Evolutionary conservation across 1,284 basidiomycete genomes (phyloP).

Genomic region (Golubevia pallescens): DNA sequence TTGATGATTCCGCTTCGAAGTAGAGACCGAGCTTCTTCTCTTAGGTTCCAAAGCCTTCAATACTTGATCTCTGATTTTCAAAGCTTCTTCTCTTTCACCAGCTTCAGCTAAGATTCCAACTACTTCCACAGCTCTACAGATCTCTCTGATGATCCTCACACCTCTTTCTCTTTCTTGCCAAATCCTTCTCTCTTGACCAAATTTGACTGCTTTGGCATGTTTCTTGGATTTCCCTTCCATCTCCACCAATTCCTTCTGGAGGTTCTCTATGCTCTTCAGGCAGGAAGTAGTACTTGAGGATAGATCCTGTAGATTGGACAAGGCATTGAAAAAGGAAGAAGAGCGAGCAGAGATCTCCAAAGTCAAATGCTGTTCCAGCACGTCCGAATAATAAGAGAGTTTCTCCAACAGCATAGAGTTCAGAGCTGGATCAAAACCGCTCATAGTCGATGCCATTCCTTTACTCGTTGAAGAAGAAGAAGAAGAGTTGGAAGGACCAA

Average conservation of each 20-base stretch:
- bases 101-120: conserved; percentile 76
- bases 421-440: conserved; percentile 53
- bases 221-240: conserved; percentile 80
- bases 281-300: conserved; percentile 86
- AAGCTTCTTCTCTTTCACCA: conserved; percentile 83
- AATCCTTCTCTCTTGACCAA: conserved; percentile 73
- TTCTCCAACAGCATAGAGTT: conserved; percentile 80
- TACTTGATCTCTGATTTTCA: conserved; percentile 80
- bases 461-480: conserved; percentile 17
- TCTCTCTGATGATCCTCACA: conserved; percentile 68
- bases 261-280: conserved; percentile 75
- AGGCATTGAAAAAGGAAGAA: conserved; percentile 92
- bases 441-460: conserved; percentile 10
- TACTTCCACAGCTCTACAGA: conserved; percentile 75
- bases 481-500: conserved; percentile 13
- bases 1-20: no score
- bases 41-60: conserved; percentile 65
- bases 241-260: conserved; percentile 76
- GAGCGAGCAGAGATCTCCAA: conserved; percentile 89
- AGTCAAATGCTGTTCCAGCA: conserved; percentile 91
- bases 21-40: conserved; percentile 13
- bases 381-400: conserved; percentile 89
- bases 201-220: conserved; percentile 76
- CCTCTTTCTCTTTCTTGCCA: conserved; percentile 72
- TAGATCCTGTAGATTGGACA: conserved; percentile 89